Base-by-base conservation (phyloP, 2,329 filamentous ascomycete species). In the Emmonsia crescens region DNA sequence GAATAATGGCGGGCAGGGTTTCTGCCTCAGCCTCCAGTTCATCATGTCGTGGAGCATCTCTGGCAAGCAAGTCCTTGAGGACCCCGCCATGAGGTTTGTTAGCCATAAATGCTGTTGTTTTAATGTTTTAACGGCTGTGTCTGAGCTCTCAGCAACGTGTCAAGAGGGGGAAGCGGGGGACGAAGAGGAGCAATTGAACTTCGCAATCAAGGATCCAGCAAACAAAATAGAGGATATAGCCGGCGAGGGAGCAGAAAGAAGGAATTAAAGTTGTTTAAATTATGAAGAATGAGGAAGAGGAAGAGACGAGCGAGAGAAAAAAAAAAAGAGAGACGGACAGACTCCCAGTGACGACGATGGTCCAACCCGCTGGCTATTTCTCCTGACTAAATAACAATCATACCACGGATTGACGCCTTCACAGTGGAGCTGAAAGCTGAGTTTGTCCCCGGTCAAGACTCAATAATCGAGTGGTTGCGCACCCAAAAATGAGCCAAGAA, bases 51-150 rank as follows among this genome's bases (percentile, higher is more conserved):
- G 89, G 89, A 66, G 87, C 84, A 84, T 99, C 94, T 79, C 94
- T 89, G 68, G 91, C 92, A 70, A 97, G 84, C 75, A 99, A 85
- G 83, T 99, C 94, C 88, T 97, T 97, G 73, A 99, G 89, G 82
- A 93, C 82, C 74, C 94, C 94, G 79, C 93, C 93, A 74, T 94
- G 89, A 68, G 89, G 89, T 71, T 75, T 67, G 69, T 81, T 81
- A 68, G 80, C 79, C 77, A 80, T 81, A 9, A 51, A n/a, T 21
- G 65, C 62, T 72, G 29, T 12, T 40, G n/a, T 24, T 21, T 29
- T 29, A 14, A 21, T 40, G n/a, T 24, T 21, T 29, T 29, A 14
- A 21, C 29, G 31, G 29, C 21, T 36, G 4, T 49, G 2, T 12
- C 10, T n/a, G 14, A n/a, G 14, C 44, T 51, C n/a, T 42, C 12